Evolutionary conservation across 805 yeast genomes (phyloP), one percentile per base, ranked within the genome.

Genomic region (Candida ipomoeae): DNA sequence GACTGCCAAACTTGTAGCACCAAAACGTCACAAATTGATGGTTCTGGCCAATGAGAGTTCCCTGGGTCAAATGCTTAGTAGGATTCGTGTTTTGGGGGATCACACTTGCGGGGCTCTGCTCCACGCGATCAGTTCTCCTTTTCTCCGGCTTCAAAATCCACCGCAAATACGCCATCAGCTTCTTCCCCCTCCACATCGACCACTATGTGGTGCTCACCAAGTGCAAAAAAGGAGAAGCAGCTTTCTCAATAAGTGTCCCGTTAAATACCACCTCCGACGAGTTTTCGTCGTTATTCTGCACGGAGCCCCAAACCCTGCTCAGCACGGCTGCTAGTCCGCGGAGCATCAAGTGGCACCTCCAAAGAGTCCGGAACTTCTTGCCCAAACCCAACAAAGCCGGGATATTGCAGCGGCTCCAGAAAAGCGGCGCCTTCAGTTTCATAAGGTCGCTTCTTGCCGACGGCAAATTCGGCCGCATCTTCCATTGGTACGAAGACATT

Each of bases 111-210:
- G 52, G 47, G 10, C 15, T 54, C 6, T 54, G 57, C 48, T 53
- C 58, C 6, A 47, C 58, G 1, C 38, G 36, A 14, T 49, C 50
- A 6, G 48, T 53, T 17, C 26, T 53, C 11, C 56, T 52, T 17
- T 55, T 55, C 17, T 32, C 55, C 18, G 58, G 58, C 10, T 53
- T 53, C 49, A 55, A 53, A 33, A 15, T 55, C 36, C 50, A 54
- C 26, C 56, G 55, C 39, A 46, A 51, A 8, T 52, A 55, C 49
- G 48, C 48, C 29, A 44, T 55, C 35, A 23, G 48, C 23, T 18
- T 48, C 36, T 50, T 48, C 18, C 52, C 58, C 11, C 39, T 55
- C 15, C 36, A 48, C 14, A 49, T 51, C 47, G 44, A 48, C 8
- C 45, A 45, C 21, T 49, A 21, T 14, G 48, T 55, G 20, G 58